Evolutionary conservation across 371 early-diverging fungal genomes (phyloP).

Genomic region (Capniomyces stellatus): DNA sequence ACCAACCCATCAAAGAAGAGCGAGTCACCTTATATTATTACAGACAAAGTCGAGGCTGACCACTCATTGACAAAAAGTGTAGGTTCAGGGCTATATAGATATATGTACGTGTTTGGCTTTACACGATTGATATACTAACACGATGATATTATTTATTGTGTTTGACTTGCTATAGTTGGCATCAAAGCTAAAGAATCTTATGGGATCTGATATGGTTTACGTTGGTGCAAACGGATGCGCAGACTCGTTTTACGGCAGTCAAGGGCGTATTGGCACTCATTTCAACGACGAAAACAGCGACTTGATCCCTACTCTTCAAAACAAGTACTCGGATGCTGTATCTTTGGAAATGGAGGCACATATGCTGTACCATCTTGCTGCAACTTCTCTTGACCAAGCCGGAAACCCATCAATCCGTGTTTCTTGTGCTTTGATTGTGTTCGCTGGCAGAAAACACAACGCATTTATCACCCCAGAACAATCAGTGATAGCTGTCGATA

Average conservation of each 20-base stretch:
- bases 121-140: too few relatives aligned
- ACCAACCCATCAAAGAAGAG: conserved; percentile 12
- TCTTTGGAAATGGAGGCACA: conserved; percentile 87
- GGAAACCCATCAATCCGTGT: conserved; percentile 35
- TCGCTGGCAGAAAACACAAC: conserved; percentile 58
- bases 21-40: conserved; percentile 42
- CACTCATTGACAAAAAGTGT: conserved; percentile 27
- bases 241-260: conserved; percentile 81
- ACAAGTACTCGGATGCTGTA: conserved; percentile 36
- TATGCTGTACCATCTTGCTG: conserved; percentile 68
- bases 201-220: conserved; percentile 34
- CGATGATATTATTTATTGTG: too few relatives aligned
- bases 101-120: too few relatives aligned
- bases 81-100: too few relatives aligned
- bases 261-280: conserved; percentile 56
- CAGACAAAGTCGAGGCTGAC: conserved; percentile 43
- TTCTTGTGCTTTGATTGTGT: conserved; percentile 70
- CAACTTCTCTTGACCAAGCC: conserved; percentile 6
- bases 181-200: conserved; percentile 15
- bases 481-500: conserved; percentile 35
- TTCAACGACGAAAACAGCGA: conserved; percentile 64
- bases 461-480: conserved; percentile 49
- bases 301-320: conserved; percentile 30
- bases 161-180: too few relatives aligned
- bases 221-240: conserved; percentile 65